Evolutionary conservation across 495 filamentous ascomycete species (phyloP).

Genomic region (Cladorrhinum samala): DNA sequence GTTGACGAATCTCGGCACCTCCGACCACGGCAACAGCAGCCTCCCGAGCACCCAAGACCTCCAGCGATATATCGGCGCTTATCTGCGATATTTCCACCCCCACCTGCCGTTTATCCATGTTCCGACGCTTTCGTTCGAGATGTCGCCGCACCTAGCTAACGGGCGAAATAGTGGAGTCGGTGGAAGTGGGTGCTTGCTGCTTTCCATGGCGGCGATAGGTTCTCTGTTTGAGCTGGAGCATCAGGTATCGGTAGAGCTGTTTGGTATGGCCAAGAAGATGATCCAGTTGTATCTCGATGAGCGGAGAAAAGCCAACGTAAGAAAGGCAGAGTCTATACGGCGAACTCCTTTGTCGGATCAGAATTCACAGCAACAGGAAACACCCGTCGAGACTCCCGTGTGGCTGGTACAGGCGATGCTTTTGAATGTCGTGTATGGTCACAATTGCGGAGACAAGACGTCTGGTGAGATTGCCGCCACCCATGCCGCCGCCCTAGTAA

Average conservation of each 20-base stretch:
- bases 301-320: conserved; percentile 80
- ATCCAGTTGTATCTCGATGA: conserved; percentile 92
- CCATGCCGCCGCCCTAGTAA: conserved; percentile 85
- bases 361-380: conserved; percentile 51
- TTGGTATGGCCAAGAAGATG: conserved; percentile 91
- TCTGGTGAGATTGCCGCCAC: conserved; percentile 87
- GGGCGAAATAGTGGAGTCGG: conserved; percentile 62
- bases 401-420: conserved; percentile 99
- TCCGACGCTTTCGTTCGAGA: conserved; percentile 86
- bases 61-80: conserved; percentile 85
- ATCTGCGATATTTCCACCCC: conserved; percentile 91
- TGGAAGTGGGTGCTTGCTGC: conserved; percentile 82
- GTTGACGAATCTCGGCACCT: conserved; percentile 42
- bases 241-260: conserved; percentile 73
- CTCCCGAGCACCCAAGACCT: conserved; percentile 88
- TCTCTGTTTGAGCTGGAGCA: conserved; percentile 89
- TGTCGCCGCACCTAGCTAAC: conserved; percentile 57
- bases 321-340: conserved; percentile 63
- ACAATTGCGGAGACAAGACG: conserved; percentile 88
- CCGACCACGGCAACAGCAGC: conserved; percentile 41
- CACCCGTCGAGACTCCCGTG: conserved; percentile 73
- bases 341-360: conserved; percentile 46
- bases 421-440: conserved; percentile 91
- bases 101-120: conserved; percentile 92
- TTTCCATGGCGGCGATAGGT: conserved; percentile 95